Evolutionary conservation across 345 rosid species (phyloP), one percentile per base, ranked within the genome.

Genomic region (Isatis tinctoria): DNA sequence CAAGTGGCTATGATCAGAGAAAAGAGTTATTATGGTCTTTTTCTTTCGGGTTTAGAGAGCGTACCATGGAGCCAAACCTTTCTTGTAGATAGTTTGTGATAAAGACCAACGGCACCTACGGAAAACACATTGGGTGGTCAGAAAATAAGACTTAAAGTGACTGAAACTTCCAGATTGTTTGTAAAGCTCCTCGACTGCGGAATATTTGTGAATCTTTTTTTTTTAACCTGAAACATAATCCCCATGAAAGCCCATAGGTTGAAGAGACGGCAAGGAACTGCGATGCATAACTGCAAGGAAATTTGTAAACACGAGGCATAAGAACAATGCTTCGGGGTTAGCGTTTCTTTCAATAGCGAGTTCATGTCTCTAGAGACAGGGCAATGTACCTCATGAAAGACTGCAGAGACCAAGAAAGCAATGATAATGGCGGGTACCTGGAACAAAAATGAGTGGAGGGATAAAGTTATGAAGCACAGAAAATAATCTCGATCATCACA

Each of bases 181-280:
- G 44, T 39, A 36, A 54, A 26, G 2, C 24, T 22, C 43, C 43
- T 53, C 10, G 67, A 59, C 10, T 27, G 6, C 52, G 6, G 30
- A 18, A 54, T 8, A 40, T 49, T 26, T n/a, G 7, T 60, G 16
- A 14, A 3, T 6, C 17, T 6, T 45, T 5, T 17, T 41, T 53
- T 79, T n/a, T n/a, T n/a, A n/a, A 96, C 99, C 97, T 92, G 99
- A 79, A 96, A 79, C 99, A 96, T 90, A 12, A 96, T 92, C 37
- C 98, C 99, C 13, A 89, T 76, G 72, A 88, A 92, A 67, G 99
- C 98, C 99, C 99, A 96, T 28, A 86, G 79, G 79, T 90, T 90
- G 80, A 90, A 96, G 30, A 96, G 79, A 80, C 85, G 97, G 82
- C 97, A 92, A 49, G 99, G 99, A 67, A 96, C 96, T 28, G 97